Evolutionary conservation across 2,329 filamentous ascomycete genomes (phyloP).

Genomic region (Metarhizium humberi): DNA sequence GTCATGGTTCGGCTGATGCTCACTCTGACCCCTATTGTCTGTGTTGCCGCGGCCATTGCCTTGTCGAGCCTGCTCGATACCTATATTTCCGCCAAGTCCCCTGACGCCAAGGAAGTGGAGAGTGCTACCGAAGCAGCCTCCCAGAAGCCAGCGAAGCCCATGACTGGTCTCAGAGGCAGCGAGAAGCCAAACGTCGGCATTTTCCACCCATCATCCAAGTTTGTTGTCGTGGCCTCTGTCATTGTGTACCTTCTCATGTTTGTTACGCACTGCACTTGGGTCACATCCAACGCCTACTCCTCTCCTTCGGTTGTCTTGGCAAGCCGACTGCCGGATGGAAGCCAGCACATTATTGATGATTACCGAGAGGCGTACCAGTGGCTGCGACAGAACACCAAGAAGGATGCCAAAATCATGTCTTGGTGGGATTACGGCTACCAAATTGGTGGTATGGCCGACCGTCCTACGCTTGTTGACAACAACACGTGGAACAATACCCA

Average conservation of each 20-base stretch:
- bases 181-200: constrained; percentile 72
- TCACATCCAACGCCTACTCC: constrained; percentile 97
- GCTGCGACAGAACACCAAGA: constrained; percentile 92
- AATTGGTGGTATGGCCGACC: constrained; percentile 98
- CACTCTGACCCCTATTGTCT: constrained; percentile 91
- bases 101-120: constrained; percentile 39
- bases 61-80: constrained; percentile 82
- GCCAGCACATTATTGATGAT: constrained; percentile 97
- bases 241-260: constrained; percentile 82
- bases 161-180: constrained; percentile 55
- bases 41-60: constrained; percentile 83
- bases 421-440: constrained; percentile 99
- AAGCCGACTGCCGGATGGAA: constrained; percentile 84
- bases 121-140: constrained; percentile 39
- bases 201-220: constrained; percentile 71
- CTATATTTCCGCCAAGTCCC: constrained; percentile 62
- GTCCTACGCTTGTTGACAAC: constrained; percentile 95
- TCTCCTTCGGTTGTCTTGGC: constrained; percentile 95
- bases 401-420: constrained; percentile 97
- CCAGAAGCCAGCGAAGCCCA: constrained; percentile 43
- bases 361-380: constrained; percentile 99
- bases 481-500: constrained; percentile 99
- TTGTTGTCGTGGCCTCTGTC: constrained; percentile 62
- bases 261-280: constrained; percentile 97
- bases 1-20: constrained; percentile 99